A percentile compares a stretch with the other conserved stretches of the same genome.
Conservation (phyloP, 352 stramenopile species). For the Phytophthora litchii region DNA sequence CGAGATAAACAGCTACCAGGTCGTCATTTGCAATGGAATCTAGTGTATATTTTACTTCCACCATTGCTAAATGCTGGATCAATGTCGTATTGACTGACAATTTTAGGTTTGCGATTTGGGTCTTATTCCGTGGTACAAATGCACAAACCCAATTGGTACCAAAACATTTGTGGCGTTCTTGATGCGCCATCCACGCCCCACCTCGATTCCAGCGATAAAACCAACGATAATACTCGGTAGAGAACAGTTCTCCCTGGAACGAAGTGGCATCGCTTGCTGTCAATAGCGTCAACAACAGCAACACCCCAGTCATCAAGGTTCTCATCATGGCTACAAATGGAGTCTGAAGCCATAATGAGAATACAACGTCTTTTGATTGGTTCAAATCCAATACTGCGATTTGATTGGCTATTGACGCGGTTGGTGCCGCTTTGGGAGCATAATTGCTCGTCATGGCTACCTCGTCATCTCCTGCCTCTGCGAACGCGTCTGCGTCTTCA, state of each 20-base stretch:
- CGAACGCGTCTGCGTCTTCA: not conserved
- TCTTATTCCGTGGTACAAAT: conserved; percentile 26
- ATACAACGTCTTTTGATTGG: conserved; percentile 5
- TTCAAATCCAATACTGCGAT: conserved; percentile 1
- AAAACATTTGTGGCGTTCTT: conserved; percentile 26
- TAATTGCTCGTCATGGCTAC: conserved; percentile 17
- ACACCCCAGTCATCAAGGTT: not conserved
- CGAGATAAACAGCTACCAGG: conserved; percentile 31
- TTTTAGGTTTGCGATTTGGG: conserved; percentile 15
- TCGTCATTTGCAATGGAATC: conserved; percentile 16
- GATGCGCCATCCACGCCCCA: conserved; percentile 29
- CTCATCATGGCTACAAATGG: conserved; percentile 11
- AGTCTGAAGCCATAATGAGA: not conserved
- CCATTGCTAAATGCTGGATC: conserved; percentile 9
- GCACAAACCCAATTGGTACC: conserved; percentile 10
- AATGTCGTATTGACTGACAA: conserved; percentile 32
- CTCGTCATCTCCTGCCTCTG: conserved; percentile 2
- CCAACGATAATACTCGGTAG: conserved; percentile 25
- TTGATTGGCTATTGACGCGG: conserved; percentile 16
- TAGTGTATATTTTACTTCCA: conserved; percentile 25
- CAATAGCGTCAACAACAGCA: conserved; percentile 10
- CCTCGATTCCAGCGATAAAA: conserved; percentile 35
- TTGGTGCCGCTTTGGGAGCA: conserved; percentile 20
- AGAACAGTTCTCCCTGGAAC: conserved; percentile 26
- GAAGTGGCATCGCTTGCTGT: not conserved